phyloP scores from a whole-genome alignment of 192 early-diverging fungal species.

The Phycomyces blakesleeanus region DNA sequence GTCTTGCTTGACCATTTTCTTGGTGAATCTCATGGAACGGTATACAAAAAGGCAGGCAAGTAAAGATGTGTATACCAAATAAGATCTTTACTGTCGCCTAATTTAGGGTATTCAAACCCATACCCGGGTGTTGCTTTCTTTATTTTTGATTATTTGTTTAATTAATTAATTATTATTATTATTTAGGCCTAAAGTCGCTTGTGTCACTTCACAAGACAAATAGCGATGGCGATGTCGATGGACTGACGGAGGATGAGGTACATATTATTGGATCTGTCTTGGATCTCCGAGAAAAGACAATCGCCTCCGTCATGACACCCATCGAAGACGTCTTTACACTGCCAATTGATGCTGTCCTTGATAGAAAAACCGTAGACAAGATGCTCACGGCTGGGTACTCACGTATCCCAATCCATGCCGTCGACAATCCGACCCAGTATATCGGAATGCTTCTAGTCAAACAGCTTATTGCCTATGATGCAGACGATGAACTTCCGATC shows the following conservation, averaged over 20 bases:
- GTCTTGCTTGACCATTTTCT: constrained; percentile 79
- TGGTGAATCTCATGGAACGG: constrained; percentile 83
- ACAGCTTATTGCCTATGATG: constrained; percentile 66
- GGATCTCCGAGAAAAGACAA: constrained; percentile 67
- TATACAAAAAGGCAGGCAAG: constrained; percentile 71
- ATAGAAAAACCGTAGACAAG: constrained; percentile 48
- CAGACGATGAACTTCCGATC: constrained; percentile 58
- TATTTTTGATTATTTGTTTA: not conserved
- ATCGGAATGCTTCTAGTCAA: constrained; percentile 77
- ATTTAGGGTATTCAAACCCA: no score
- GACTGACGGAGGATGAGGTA: constrained; percentile 71
- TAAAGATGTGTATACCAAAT: not conserved
- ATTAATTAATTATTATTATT: no score
- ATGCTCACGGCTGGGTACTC: constrained; percentile 68
- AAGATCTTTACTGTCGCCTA: no score
- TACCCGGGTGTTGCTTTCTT: not conserved
- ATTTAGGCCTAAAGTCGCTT: constrained; percentile 70
- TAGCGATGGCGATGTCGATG: constrained; percentile 47
- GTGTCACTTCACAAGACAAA: constrained; percentile 69
- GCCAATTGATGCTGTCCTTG: constrained; percentile 52
- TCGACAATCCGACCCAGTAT: constrained; percentile 52
- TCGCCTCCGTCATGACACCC: constrained; percentile 67
- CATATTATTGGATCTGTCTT: constrained; percentile 73
- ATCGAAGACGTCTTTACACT: constrained; percentile 65
- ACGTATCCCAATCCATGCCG: constrained; percentile 67